A percentile compares a stretch with the other conserved stretches of the same genome.
phyloP scores from a whole-genome alignment of 129 eudicot species.

The Flaveria ramosissima region DNA sequence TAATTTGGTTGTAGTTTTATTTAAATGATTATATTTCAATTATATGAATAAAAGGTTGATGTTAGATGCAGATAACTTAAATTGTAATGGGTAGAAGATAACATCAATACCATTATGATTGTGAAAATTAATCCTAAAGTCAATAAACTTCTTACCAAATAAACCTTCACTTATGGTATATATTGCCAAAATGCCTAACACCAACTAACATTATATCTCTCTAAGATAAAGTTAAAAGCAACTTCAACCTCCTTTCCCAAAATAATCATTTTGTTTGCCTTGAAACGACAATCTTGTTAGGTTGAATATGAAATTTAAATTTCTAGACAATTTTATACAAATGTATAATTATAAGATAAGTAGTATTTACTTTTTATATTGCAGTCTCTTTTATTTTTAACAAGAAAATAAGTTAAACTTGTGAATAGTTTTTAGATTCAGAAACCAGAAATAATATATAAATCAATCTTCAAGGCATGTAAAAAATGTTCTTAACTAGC shows the following conservation, averaged over 20 bases:
- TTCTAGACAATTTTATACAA: background rate
- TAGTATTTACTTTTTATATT: background rate
- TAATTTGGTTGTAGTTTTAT: background rate
- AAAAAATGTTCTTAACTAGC: no score
- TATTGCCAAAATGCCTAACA: slow-evolving; percentile 16
- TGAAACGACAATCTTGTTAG: background rate
- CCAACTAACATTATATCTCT: slow-evolving; percentile 13
- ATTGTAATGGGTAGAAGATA: background rate
- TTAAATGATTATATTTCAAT: background rate
- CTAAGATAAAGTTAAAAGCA: background rate
- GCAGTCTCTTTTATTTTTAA: no score
- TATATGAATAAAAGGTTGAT: no score
- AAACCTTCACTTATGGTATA: background rate
- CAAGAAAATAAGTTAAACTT: background rate
- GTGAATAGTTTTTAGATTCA: no score
- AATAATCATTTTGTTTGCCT: slow-evolving; percentile 18
- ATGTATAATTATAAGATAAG: background rate
- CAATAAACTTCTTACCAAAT: slow-evolving; percentile 6
- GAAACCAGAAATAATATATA: no score
- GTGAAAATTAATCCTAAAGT: background rate
- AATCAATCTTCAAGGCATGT: no score
- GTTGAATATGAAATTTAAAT: background rate
- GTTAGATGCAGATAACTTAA: no score
- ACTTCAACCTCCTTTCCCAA: slow-evolving; percentile 12
- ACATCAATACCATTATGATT: slow-evolving; percentile 9